Evolutionary conservation across 345 rosid species (phyloP).

Genomic region (Dimocarpus longan): DNA sequence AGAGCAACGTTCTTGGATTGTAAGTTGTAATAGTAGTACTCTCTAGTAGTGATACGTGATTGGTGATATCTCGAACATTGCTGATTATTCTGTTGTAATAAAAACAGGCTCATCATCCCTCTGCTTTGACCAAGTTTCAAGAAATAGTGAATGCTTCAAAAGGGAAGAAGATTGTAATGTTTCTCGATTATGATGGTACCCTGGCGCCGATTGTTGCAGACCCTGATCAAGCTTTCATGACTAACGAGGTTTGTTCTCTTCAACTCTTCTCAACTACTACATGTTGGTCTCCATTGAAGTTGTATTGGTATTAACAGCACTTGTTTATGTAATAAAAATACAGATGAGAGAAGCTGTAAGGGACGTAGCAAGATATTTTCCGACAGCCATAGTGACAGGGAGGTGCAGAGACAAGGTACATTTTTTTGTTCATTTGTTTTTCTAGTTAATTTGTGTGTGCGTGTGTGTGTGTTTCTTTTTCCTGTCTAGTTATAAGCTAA

Average conservation of each 20-base stretch:
- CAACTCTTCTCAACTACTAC: not conserved
- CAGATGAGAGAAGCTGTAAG: conserved; percentile 86
- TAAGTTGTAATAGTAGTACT: conserved; percentile 32
- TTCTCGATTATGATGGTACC: conserved; percentile 95
- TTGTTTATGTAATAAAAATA: not conserved
- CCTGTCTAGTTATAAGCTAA: not conserved
- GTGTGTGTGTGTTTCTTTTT: too few relatives aligned
- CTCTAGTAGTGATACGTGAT: not conserved
- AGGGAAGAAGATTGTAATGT: conserved; percentile 92
- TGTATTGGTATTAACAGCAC: not conserved
- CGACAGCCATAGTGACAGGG: conserved; percentile 96
- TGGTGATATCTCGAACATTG: not conserved
- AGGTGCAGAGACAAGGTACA: conserved; percentile 94
- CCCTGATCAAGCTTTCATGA: conserved; percentile 92
- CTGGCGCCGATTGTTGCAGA: conserved; percentile 96
- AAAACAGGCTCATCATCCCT: conserved; percentile 77
- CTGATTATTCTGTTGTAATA: not conserved
- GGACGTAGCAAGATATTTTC: conserved; percentile 68
- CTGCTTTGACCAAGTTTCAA: conserved; percentile 77
- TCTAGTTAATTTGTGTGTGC: too few relatives aligned
- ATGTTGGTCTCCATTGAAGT: not conserved
- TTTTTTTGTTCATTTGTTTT: not conserved
- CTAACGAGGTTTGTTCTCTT: conserved; percentile 57
- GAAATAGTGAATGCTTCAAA: conserved; percentile 56
- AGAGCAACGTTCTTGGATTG: conserved; percentile 58